Conservation (phyloP, 106 monocot species). For the Dendrobium huoshanense region DNA sequence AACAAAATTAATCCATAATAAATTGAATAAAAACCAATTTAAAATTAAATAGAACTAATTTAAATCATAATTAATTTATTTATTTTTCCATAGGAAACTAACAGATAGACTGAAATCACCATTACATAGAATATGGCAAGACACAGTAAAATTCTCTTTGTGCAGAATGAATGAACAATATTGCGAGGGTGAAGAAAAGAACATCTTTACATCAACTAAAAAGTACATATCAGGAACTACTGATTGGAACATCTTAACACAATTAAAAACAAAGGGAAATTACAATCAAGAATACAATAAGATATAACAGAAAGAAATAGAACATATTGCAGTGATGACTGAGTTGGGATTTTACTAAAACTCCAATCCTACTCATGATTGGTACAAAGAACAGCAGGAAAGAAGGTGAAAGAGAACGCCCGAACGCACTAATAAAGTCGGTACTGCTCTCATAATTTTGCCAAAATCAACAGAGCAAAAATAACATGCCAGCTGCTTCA, state of each 20-base stretch:
- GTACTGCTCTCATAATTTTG: background rate
- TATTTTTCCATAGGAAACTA: too few species aligned
- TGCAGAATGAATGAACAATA: too few species aligned
- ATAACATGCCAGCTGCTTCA: background rate
- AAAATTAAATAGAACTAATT: too few species aligned
- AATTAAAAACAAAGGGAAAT: background rate
- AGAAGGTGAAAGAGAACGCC: background rate
- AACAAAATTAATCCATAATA: too few species aligned
- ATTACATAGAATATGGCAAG: too few species aligned
- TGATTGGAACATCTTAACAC: background rate
- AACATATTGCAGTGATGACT: background rate
- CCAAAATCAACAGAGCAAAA: background rate
- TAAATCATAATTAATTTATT: too few species aligned
- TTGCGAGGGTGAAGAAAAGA: background rate
- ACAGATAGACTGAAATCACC: too few species aligned
- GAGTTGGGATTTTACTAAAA: constrained; percentile 24
- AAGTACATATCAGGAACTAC: background rate
- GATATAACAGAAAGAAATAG: background rate
- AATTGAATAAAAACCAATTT: too few species aligned
- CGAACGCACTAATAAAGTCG: constrained; percentile 29
- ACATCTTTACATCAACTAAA: background rate
- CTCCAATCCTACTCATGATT: constrained; percentile 16
- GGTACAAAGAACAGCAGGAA: background rate
- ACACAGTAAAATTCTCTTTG: too few species aligned
- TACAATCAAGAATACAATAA: background rate